Conservation (phyloP, 108 stramenopile species). For the Cyclotella baltica region DNA sequence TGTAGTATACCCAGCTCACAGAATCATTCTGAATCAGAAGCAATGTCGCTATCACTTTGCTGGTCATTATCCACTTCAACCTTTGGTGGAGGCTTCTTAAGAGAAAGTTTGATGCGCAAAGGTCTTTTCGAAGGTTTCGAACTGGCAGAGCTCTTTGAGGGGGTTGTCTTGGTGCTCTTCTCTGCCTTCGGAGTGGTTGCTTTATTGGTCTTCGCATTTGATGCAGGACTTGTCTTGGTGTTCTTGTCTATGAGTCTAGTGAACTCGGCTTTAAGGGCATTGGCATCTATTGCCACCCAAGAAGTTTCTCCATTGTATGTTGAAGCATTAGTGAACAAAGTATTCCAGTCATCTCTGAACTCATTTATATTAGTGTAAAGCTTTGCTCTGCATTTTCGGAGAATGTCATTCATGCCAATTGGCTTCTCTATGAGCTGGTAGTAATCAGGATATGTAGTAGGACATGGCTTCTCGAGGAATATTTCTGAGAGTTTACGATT, state of each 20-base stretch:
- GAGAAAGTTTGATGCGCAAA: conserved; percentile 47
- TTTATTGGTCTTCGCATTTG: no score
- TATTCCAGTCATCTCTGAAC: conserved; percentile 82
- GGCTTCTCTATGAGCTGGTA: conserved; percentile 83
- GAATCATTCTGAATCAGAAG: conserved; percentile 10
- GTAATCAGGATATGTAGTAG: conserved; percentile 85
- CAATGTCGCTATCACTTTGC: conserved; percentile 8
- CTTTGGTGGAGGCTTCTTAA: conserved; percentile 28
- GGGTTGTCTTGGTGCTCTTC: neutral
- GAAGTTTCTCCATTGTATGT: conserved; percentile 87
- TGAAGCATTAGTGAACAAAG: conserved; percentile 79
- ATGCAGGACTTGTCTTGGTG: conserved; percentile 15
- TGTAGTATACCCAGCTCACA: no score
- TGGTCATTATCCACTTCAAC: neutral
- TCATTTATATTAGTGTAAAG: conserved; percentile 67
- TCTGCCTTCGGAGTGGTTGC: neutral
- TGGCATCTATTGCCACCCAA: conserved; percentile 81
- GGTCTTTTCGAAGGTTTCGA: conserved; percentile 23
- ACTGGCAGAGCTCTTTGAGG: neutral
- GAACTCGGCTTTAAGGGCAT: conserved; percentile 73
- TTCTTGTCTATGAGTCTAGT: conserved; percentile 84
- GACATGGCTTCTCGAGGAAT: conserved; percentile 88
- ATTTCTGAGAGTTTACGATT: conserved; percentile 83
- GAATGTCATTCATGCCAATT: conserved; percentile 90
- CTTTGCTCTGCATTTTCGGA: conserved; percentile 80